Evolutionary conservation across 2,329 filamentous ascomycete genomes (phyloP).

Genomic region (Cytospora piceae): DNA sequence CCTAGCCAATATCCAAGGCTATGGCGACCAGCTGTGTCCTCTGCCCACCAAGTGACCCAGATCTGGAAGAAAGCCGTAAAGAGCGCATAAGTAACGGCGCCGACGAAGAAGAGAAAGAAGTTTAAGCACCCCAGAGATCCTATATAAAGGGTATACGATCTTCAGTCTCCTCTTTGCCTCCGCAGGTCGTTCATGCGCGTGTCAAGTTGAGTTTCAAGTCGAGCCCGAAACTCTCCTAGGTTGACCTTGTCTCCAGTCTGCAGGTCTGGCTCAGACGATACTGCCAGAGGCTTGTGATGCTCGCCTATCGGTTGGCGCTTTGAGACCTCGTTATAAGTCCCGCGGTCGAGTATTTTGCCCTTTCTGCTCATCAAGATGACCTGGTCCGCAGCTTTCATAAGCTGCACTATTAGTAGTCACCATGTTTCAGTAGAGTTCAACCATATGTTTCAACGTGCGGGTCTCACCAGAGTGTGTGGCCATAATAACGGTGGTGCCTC

Average conservation of each 20-base stretch:
- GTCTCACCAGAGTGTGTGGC: conserved; percentile 9
- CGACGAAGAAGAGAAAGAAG: background rate
- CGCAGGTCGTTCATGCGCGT: background rate
- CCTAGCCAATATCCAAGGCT: background rate
- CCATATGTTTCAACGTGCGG: too few species aligned
- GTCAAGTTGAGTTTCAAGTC: background rate
- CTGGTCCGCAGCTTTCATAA: background rate
- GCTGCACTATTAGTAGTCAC: background rate
- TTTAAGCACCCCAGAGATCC: background rate
- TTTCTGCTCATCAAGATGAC: conserved; percentile 5
- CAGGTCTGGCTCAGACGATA: background rate
- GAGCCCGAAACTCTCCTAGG: background rate
- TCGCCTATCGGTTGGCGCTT: background rate
- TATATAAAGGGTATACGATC: background rate
- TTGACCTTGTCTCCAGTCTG: background rate
- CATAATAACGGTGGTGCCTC: conserved; percentile 42
- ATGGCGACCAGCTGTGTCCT: background rate
- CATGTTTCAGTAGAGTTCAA: background rate
- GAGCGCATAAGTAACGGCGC: background rate
- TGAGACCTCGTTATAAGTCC: background rate
- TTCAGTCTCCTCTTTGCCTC: background rate
- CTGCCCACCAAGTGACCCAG: conserved; percentile 2
- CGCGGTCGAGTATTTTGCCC: background rate
- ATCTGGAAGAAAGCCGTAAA: conserved; percentile 1
- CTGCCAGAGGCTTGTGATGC: background rate